These are phyloP conservation scores for Polysphondylium violaceum DNA, from an alignment of 78 protist species.

Conservation along the genomic window DNA sequence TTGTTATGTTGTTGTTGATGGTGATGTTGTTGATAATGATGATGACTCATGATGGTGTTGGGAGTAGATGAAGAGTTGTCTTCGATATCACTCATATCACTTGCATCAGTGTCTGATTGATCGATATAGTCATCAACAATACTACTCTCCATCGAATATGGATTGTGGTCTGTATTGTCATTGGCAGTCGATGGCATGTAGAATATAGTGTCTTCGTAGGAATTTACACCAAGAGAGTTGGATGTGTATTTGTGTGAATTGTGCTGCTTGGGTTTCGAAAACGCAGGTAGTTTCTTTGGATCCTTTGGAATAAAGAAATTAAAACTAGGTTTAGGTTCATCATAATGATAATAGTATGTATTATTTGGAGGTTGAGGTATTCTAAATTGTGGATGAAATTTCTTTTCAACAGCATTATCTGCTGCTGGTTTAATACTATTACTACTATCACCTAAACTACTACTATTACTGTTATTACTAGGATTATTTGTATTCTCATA, in stretches of 20 bases:
- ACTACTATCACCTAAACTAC: neutral
- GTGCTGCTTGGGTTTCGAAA: conserved; percentile 24
- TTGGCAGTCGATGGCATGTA: conserved; percentile 13
- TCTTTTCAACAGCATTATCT: neutral
- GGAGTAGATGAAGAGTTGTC: conserved; percentile 33
- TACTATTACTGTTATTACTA: neutral
- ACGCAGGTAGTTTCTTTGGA: conserved; percentile 58
- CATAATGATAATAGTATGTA: neutral
- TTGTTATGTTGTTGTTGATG: neutral
- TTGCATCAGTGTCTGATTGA: conserved; percentile 9
- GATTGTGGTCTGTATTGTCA: neutral
- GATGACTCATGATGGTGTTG: neutral
- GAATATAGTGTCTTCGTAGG: conserved; percentile 72
- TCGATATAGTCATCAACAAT: conserved; percentile 1
- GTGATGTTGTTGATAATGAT: neutral
- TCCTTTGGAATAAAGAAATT: conserved; percentile 63
- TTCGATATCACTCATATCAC: conserved; percentile 14
- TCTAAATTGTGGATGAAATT: conserved; percentile 58
- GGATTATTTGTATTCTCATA: conserved; percentile 29
- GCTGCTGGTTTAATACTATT: neutral
- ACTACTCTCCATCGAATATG: neutral
- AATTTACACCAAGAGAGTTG: conserved; percentile 63
- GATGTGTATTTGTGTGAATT: conserved; percentile 67
- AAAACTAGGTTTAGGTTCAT: conserved; percentile 23
- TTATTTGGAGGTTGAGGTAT: conserved; percentile 30